Evolutionary conservation across 495 filamentous ascomycete species (phyloP).

Genomic region (Penicillium malachiteum): DNA sequence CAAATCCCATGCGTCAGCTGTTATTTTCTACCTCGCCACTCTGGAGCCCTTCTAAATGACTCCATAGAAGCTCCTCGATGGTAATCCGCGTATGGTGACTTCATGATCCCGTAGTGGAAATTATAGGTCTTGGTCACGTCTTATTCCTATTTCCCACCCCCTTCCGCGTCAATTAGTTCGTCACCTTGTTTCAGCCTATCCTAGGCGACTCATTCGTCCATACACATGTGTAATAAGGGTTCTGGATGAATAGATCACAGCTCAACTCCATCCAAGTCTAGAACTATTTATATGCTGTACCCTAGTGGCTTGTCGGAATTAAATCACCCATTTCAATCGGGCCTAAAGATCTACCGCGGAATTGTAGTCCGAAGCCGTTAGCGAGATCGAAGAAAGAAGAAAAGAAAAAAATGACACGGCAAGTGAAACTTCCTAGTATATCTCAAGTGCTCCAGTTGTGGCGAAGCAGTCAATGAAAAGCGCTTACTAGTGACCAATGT

Average conservation of each 20-base stretch:
- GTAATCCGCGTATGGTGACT: no score
- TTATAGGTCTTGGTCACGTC: not conserved
- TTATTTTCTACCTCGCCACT: not conserved
- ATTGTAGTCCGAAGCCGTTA: conserved; percentile 15
- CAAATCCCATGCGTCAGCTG: conserved; percentile 10
- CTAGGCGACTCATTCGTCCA: not conserved
- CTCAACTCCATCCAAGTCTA: no score
- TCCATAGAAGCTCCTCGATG: no score
- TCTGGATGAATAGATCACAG: not conserved
- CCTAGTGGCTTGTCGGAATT: not conserved
- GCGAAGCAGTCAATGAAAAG: not conserved
- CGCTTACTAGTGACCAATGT: no score
- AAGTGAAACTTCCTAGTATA: conserved; percentile 5
- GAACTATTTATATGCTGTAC: not conserved
- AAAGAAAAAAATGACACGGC: conserved; percentile 5
- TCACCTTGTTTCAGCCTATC: conserved; percentile 1
- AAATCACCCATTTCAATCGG: conserved; percentile 11
- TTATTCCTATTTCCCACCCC: no score
- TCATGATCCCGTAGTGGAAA: not conserved
- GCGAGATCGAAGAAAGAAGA: conserved; percentile 12
- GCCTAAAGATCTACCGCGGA: conserved; percentile 21
- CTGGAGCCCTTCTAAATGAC: not conserved
- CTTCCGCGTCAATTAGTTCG: not conserved
- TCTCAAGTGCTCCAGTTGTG: not conserved
- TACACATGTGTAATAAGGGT: not conserved